phyloP scores from a whole-genome alignment of 768 basidiomycete species.

The Paxillus rubicundulus region DNA sequence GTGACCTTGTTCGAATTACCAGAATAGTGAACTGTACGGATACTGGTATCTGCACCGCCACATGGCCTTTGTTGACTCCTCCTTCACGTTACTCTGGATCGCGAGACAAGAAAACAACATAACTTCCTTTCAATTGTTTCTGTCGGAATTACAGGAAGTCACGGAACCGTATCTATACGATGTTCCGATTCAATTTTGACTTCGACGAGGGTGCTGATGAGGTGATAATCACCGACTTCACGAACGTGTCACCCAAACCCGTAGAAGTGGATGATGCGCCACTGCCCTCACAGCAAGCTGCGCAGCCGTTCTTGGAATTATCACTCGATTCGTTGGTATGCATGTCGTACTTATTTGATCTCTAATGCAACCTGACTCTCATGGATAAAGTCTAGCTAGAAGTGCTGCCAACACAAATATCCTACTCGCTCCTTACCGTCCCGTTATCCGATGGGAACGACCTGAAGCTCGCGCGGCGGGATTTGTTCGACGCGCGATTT shows the following conservation, averaged over 20 bases:
- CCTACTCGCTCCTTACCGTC: slow-evolving; percentile 71
- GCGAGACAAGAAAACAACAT: neutral
- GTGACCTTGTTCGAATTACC: neutral
- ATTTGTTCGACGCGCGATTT: slow-evolving; percentile 95
- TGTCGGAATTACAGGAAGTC: neutral
- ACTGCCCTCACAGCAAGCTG: neutral
- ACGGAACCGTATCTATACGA: too few relatives aligned
- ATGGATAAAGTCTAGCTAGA: slow-evolving; percentile 50
- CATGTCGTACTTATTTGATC: slow-evolving; percentile 1
- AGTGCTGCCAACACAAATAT: slow-evolving; percentile 67
- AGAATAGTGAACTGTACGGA: neutral
- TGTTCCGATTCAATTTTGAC: slow-evolving; percentile 56
- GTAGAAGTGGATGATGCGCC: neutral
- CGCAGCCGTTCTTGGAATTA: slow-evolving; percentile 28
- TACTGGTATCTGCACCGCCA: neutral
- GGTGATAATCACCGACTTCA: slow-evolving; percentile 11
- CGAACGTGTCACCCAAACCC: slow-evolving; percentile 8
- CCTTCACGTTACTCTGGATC: neutral
- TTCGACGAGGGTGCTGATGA: slow-evolving; percentile 45
- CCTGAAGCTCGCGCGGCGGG: slow-evolving; percentile 63
- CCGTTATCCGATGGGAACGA: slow-evolving; percentile 38
- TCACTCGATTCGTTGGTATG: slow-evolving; percentile 32
- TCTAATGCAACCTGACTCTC: slow-evolving; percentile 2
- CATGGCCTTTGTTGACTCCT: neutral
- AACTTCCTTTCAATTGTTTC: neutral